Base-by-base conservation (phyloP, 2,329 filamentous ascomycete genomes). In the Coniochaeta sp. region DNA sequence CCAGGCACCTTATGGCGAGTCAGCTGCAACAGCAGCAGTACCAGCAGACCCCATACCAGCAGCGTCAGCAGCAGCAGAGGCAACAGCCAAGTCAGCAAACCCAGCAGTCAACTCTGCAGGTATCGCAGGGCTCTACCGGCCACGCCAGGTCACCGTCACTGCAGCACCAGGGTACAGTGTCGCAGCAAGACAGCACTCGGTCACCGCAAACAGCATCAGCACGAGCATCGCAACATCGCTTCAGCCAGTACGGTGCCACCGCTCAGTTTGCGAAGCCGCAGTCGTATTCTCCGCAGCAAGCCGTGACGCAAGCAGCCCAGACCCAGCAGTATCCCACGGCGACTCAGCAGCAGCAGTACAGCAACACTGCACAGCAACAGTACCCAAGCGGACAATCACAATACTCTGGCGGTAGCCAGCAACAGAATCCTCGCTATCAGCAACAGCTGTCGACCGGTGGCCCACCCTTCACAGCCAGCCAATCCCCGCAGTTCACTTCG, bases 391-490 rank as follows among this genome's bases (percentile, higher is more conserved):
- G 40, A 16, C 63, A 63, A 22, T 24, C 38, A 31, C 56, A 58
- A 35, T 65, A 64, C 50, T 24, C 51, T 13, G 51, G 20, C 18
- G 45, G 24, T 18, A 49, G 50, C 7, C 61, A 61, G 48, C 61
- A 60, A 40, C 59, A 61, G 26, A 53, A 63, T 48, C 58, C 59
- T 35, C 60, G 61, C 32, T 61, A 61, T 35, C 60, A 60, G 51
- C 60, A 59, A 27, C 61, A 63, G 30, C 54, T 60, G 13, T 48
- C 51, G 13, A 56, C 52, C 16, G 57, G 58, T 6, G 49, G 59
- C 16, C 45, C 55, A 14, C 57, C 63, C 12, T 64, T 61, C 38
- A 48, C 57, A 16, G 48, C 61, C 6, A 57, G 60, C 14, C 62
- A 61, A 14, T 59, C 63, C 16, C 56, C 61, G 4, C 61, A 63